A percentile compares a stretch with the other conserved stretches of the same genome.
These are phyloP conservation scores for Leishmania major DNA, from an alignment of 208 protist species.

Conservation along the genomic window DNA sequence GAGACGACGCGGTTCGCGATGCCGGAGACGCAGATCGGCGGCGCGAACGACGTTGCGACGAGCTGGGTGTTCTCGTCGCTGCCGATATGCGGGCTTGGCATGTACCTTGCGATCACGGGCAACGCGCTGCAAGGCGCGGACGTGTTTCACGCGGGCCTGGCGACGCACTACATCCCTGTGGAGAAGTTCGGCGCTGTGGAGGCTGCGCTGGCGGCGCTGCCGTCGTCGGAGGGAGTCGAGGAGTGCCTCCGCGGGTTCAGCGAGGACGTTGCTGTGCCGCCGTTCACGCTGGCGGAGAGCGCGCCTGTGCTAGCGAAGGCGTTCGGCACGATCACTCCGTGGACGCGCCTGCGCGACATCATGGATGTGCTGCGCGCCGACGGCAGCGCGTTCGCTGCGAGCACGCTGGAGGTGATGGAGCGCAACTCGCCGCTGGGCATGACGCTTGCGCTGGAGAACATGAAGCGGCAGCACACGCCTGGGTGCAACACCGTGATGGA, in stretches of 20 bases:
- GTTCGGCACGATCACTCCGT: conserved; percentile 40
- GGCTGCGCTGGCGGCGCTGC: conserved; percentile 30
- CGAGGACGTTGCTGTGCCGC: conserved; percentile 30
- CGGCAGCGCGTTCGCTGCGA: conserved; percentile 43
- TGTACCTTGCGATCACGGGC: conserved; percentile 85
- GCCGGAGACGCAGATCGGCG: conserved; percentile 83
- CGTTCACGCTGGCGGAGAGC: conserved; percentile 50
- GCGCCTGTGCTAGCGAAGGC: conserved; percentile 28
- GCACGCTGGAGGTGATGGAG: conserved; percentile 34
- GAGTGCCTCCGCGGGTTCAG: conserved; percentile 38
- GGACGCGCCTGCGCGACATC: conserved; percentile 51
- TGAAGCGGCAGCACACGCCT: conserved; percentile 23
- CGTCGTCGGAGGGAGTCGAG: conserved; percentile 24
- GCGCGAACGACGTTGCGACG: conserved; percentile 69
- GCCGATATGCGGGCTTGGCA: conserved; percentile 45
- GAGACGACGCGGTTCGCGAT: conserved; percentile 83
- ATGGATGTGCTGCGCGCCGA: conserved; percentile 36
- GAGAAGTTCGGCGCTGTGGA: conserved; percentile 39
- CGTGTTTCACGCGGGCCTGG: conserved; percentile 61
- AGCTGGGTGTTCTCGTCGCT: conserved; percentile 69
- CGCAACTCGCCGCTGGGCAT: conserved; percentile 63
- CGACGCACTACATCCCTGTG: conserved; percentile 68
- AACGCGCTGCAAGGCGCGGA: conserved; percentile 76
- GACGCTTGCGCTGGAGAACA: conserved; percentile 51
- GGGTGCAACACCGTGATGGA: conserved; percentile 12